These are phyloP conservation scores for Anethum foeniculum DNA, from an alignment of 140 eudicot genomes.

Conservation along the genomic window DNA sequence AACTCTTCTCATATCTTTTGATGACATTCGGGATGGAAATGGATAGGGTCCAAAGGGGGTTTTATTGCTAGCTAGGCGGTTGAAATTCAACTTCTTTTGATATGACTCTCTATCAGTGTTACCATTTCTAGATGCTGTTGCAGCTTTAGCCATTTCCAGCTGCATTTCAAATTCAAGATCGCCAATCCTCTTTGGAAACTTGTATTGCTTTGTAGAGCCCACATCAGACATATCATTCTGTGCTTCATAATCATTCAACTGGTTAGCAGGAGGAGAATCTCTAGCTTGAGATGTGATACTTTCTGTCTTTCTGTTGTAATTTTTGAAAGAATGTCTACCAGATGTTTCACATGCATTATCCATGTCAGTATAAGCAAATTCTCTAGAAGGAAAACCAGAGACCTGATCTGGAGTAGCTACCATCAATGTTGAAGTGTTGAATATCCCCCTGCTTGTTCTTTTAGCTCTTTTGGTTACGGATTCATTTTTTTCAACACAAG, in stretches of 20 bases:
- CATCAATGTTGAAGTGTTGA: slow-evolving; percentile 75
- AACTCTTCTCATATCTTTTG: slow-evolving; percentile 43
- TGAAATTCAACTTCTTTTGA: slow-evolving; percentile 19
- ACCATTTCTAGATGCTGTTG: slow-evolving; percentile 44
- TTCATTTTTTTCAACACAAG: slow-evolving; percentile 49
- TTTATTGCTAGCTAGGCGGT: neutral
- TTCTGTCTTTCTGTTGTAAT: slow-evolving; percentile 23
- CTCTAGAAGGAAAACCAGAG: slow-evolving; percentile 30
- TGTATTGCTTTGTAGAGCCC: slow-evolving; percentile 18
- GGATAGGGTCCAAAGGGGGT: no score
- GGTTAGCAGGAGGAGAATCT: slow-evolving; percentile 23
- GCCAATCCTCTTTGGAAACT: slow-evolving; percentile 58
- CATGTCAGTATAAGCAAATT: slow-evolving; percentile 20
- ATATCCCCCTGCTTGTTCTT: slow-evolving; percentile 38
- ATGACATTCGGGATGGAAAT: slow-evolving; percentile 1
- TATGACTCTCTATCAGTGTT: slow-evolving; percentile 17
- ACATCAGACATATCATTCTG: slow-evolving; percentile 18
- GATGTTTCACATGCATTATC: slow-evolving; percentile 28
- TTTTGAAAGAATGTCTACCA: slow-evolving; percentile 19
- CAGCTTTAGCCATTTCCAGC: slow-evolving; percentile 82
- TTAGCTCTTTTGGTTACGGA: slow-evolving; percentile 22
- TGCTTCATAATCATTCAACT: slow-evolving; percentile 28
- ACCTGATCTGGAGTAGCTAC: slow-evolving; percentile 46
- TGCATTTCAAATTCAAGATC: slow-evolving; percentile 85
- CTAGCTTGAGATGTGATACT: slow-evolving; percentile 13